These are phyloP conservation scores for Artemisia argyi DNA, from an alignment of 129 eudicot species.

Conservation along the genomic window DNA sequence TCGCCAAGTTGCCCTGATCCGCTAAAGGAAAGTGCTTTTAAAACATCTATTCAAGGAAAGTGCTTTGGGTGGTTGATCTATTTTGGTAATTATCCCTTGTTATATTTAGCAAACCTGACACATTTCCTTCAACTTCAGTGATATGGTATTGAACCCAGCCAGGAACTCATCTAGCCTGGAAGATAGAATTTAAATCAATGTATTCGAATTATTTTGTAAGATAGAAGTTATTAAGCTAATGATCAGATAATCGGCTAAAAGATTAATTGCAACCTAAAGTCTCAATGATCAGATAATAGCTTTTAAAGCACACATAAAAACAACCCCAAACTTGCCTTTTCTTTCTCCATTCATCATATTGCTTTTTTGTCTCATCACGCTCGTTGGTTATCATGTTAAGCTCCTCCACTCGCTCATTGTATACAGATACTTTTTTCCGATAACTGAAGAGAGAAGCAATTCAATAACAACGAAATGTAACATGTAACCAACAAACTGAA, in stretches of 20 bases:
- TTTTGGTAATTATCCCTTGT: too few relatives aligned
- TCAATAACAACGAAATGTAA: neutral
- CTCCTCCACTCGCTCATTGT: constrained; percentile 86
- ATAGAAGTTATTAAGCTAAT: too few relatives aligned
- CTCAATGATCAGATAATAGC: neutral
- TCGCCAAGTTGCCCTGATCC: too few relatives aligned
- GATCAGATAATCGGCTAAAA: too few relatives aligned
- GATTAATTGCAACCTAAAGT: too few relatives aligned
- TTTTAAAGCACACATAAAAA: constrained; percentile 4
- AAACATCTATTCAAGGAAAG: too few relatives aligned
- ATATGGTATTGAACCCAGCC: constrained; percentile 94
- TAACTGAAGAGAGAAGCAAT: constrained; percentile 45
- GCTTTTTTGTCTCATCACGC: constrained; percentile 84
- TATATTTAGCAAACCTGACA: constrained; percentile 62
- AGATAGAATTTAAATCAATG: neutral
- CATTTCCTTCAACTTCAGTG: constrained; percentile 94
- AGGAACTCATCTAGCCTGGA: constrained; percentile 96
- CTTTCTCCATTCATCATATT: constrained; percentile 94
- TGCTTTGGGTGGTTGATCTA: too few relatives aligned
- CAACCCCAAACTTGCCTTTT: constrained; percentile 55
- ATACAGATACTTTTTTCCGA: constrained; percentile 63
- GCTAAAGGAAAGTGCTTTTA: too few relatives aligned
- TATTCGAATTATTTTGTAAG: too few relatives aligned
- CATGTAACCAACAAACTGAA: constrained; percentile 2
- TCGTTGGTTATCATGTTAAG: constrained; percentile 75